A percentile compares a stretch with the other conserved stretches of the same genome.
phyloP scores from a whole-genome alignment of 305 asterid genomes.

The Solanum hybrid region DNA sequence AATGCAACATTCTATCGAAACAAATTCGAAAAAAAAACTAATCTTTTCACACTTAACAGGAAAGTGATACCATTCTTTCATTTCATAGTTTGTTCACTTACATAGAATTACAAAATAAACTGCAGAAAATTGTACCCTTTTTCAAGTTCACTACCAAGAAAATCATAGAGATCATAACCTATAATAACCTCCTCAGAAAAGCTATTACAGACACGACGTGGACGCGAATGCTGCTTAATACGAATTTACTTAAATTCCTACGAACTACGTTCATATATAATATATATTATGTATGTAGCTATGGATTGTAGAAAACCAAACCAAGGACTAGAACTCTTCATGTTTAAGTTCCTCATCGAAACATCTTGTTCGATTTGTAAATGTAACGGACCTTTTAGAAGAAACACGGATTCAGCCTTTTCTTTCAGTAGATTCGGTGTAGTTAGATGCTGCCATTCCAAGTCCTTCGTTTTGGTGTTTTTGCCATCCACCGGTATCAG shows the following conservation, averaged over 20 bases:
- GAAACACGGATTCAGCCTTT: conserved; percentile 13
- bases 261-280: background rate
- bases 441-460: conserved; percentile 48
- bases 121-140: background rate
- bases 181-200: background rate
- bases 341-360: background rate
- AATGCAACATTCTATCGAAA: background rate
- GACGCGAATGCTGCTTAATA: background rate
- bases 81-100: background rate
- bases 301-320: background rate
- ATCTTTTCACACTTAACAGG: background rate
- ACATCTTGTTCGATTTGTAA: background rate
- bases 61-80: background rate
- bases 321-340: background rate
- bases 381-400: background rate
- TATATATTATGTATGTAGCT: background rate
- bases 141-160: background rate
- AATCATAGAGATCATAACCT: background rate
- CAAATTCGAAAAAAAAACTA: background rate
- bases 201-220: background rate
- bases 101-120: background rate
- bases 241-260: background rate
- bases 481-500: conserved; percentile 91
- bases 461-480: conserved; percentile 81
- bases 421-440: conserved; percentile 35